A percentile compares a stretch with the other conserved stretches of the same genome.
Evolutionary conservation across 768 basidiomycete species (phyloP).

Genomic region (Boletellus sp.): DNA sequence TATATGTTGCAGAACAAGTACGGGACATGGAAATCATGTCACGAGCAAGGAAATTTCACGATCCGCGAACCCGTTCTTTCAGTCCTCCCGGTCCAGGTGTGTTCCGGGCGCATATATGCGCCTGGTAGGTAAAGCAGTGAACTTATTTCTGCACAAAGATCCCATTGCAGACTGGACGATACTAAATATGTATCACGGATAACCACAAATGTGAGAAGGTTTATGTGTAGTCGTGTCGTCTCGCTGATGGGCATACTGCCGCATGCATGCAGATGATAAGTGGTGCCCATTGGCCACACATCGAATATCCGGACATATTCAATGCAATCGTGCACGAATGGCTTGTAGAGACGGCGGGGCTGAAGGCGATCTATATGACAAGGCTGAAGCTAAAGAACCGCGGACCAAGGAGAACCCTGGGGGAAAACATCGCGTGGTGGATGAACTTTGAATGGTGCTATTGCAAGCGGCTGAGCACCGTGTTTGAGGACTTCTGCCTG

Average conservation of each 20-base stretch:
- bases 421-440: background rate
- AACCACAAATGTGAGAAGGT: constrained; percentile 35
- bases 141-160: constrained; percentile 27
- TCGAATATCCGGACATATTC: constrained; percentile 53
- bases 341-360: constrained; percentile 35
- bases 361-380: background rate
- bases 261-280: constrained; percentile 39
- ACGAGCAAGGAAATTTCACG: constrained; percentile 41
- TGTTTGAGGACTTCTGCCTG: too few relatives aligned
- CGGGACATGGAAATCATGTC: constrained; percentile 35
- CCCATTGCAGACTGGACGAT: constrained; percentile 43
- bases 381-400: background rate
- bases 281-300: constrained; percentile 65
- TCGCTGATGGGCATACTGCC: constrained; percentile 29
- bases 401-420: background rate
- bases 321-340: constrained; percentile 52
- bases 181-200: constrained; percentile 34
- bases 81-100: constrained; percentile 38
- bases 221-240: too few relatives aligned
- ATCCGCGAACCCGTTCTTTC: constrained; percentile 41
- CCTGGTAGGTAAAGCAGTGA: background rate
- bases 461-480: too few relatives aligned
- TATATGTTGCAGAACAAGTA: constrained; percentile 34
- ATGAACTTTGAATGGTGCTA: constrained; percentile 25
- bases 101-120: constrained; percentile 9